Evolutionary conservation across 176 grass and related monocot genomes (phyloP).

Genomic region (Eleusine indica): DNA sequence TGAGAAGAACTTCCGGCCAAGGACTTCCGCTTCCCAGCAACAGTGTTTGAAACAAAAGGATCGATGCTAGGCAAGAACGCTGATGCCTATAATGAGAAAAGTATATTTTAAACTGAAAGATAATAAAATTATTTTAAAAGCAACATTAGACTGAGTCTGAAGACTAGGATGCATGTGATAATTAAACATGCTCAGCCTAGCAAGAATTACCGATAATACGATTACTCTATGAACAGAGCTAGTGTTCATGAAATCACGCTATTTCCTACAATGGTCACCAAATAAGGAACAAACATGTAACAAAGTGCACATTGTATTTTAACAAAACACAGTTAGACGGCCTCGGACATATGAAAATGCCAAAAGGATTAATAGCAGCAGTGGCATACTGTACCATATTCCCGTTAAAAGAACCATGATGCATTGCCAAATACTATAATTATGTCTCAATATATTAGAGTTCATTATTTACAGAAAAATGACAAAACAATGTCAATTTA

Average conservation of each 20-base stretch:
- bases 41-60: conserved; percentile 50
- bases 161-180: neutral
- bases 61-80: conserved; percentile 68
- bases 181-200: neutral
- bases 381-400: neutral
- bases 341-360: neutral
- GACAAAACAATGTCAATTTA: neutral
- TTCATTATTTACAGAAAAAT: neutral
- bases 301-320: neutral
- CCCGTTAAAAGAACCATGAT: neutral
- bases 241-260: neutral
- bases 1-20: conserved; percentile 53
- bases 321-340: neutral
- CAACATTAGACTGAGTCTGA: neutral
- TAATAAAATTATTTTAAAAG: neutral
- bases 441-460: neutral
- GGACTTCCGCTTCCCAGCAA: conserved; percentile 63
- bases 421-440: neutral
- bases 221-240: neutral
- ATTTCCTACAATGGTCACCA: neutral
- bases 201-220: neutral
- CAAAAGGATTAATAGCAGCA: neutral
- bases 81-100: conserved; percentile 59
- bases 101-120: neutral
- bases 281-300: neutral